Conservation (phyloP, 257 asterid species). For the Solanum virginianum region DNA sequence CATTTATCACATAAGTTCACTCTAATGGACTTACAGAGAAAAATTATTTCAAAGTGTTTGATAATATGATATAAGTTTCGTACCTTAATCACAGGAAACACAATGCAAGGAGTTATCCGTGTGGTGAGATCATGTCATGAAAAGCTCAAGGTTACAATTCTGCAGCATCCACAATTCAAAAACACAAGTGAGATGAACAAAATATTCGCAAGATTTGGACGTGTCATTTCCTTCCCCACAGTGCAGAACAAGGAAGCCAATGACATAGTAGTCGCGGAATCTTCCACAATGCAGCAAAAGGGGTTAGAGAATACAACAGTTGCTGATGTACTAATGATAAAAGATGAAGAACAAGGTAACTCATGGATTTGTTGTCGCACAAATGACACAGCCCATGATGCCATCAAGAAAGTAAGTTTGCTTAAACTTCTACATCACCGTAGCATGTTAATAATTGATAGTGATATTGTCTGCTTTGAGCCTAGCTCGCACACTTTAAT, state of each 20-base stretch:
- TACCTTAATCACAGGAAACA: not conserved
- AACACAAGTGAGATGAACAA: not conserved
- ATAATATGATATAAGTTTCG: not conserved
- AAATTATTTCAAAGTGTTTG: not conserved
- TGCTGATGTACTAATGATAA: constrained; percentile 45
- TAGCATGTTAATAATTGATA: not conserved
- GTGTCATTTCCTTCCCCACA: constrained; percentile 6
- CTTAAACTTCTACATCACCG: not conserved
- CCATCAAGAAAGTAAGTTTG: constrained; percentile 47
- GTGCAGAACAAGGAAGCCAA: not conserved
- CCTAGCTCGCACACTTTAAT: no score
- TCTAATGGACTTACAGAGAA: not conserved
- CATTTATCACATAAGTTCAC: not conserved
- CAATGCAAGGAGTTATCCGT: constrained; percentile 41
- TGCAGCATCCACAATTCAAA: not conserved
- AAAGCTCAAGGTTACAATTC: constrained; percentile 9
- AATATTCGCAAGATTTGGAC: constrained; percentile 2
- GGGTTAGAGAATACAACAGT: constrained; percentile 60
- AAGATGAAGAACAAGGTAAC: constrained; percentile 43
- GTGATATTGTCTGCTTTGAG: no score
- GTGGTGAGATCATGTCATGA: constrained; percentile 27
- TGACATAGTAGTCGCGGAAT: constrained; percentile 2
- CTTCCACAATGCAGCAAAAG: constrained; percentile 24
- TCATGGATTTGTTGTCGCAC: constrained; percentile 62
- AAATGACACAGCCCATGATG: constrained; percentile 54